Base-by-base conservation (phyloP, 2,329 filamentous ascomycete genomes). In the Fusarium duplospermum region DNA sequence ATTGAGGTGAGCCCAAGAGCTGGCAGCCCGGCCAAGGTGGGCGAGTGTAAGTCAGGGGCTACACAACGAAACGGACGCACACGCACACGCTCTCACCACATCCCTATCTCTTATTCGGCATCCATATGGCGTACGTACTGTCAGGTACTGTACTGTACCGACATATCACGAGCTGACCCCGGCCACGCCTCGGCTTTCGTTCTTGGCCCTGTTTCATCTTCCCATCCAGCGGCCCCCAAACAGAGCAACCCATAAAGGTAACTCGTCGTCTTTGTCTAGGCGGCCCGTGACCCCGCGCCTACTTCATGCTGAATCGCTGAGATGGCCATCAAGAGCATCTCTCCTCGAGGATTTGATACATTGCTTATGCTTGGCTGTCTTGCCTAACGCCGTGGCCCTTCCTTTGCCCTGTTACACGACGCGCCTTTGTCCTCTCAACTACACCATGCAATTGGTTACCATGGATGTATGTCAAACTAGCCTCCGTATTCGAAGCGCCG, bases 31-130 rank as follows among this genome's bases (percentile, higher is more conserved):
- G 20, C 6, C 14, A 38, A 27, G 18, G 20, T 22, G 24, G 18
- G 38, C 16, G 24, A 13, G 58, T 60, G 54, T 47, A 66, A 64
- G 62, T 67, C 62, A 74, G 71, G 67, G 71, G 70, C 38, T 64
- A 20, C 13, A 66, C 40, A 38, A 57, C 38, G 66, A 73, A 73
- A 73, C 70, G n/a, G n/a, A n/a, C n/a, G n/a, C n/a, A n/a, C 22
- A 72, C 66, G n/a, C 24, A 70, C 42, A 27, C 29, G 36, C 71
- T 54, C 52, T 68, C 40, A 71, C 56, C 31, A 33, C 54, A 24
- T 31, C 35, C 7, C n/a, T n/a, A 35, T 45, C 35, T 47, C 31
- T 47, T 58, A 57, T 40, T 36, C 16, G 35, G 16, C 36, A 64
- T 38, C 45, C 22, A 47, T 24, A 27, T 22, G 7, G 22, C 20